A percentile compares a stretch with the other conserved stretches of the same genome.
Conservation (phyloP, 495 filamentous ascomycete species). For the Aeminium ludgeri region DNA sequence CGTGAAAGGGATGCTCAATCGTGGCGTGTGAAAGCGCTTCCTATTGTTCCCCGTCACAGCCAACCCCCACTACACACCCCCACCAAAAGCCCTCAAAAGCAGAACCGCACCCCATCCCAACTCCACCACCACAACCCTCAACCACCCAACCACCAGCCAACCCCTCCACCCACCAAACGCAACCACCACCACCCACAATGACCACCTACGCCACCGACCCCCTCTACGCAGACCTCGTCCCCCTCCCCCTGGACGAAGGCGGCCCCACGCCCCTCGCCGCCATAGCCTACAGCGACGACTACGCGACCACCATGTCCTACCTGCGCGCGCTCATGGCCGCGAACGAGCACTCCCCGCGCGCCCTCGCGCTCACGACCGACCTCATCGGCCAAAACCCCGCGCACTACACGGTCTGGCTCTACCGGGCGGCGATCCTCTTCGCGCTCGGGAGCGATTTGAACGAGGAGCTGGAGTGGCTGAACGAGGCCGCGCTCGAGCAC, state of each 20-base stretch:
- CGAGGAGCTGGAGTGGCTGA: slow-evolving; percentile 71
- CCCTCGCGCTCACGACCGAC: slow-evolving; percentile 66
- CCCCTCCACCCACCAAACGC: neutral
- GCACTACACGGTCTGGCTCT: slow-evolving; percentile 98
- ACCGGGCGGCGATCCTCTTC: slow-evolving; percentile 62
- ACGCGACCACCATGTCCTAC: slow-evolving; percentile 76
- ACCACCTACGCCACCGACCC: slow-evolving; percentile 46
- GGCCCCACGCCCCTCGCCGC: slow-evolving; percentile 53
- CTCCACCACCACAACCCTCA: no score
- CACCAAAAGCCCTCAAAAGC: no score
- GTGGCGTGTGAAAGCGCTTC: no score
- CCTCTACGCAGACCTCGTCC: slow-evolving; percentile 66
- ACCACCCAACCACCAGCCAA: no score
- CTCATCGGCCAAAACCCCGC: slow-evolving; percentile 86
- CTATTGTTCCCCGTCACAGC: no score
- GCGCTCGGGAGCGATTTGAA: slow-evolving; percentile 46
- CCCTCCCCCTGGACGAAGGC: slow-evolving; percentile 73
- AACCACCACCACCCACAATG: slow-evolving; percentile 9
- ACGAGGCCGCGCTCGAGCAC: slow-evolving; percentile 59
- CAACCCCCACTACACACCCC: no score
- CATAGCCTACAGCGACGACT: slow-evolving; percentile 75
- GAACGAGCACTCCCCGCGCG: slow-evolving; percentile 67
- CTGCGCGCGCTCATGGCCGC: slow-evolving; percentile 81
- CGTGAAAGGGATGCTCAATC: no score
- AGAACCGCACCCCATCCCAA: no score